Evolutionary conservation across 169 alveolate genomes (phyloP).

Genomic region (Babesia bovis): DNA sequence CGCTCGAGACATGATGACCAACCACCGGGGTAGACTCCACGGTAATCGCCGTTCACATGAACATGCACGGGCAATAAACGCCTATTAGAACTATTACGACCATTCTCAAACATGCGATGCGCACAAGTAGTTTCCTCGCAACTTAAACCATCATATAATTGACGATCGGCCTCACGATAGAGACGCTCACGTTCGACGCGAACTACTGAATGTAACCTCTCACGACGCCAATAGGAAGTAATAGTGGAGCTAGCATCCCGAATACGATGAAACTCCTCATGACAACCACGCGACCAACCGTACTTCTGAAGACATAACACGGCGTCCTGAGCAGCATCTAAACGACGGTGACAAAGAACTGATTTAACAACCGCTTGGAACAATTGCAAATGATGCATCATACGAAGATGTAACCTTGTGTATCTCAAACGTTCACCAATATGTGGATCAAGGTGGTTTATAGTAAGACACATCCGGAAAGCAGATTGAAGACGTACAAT

Average conservation of each 20-base stretch:
- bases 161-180: conserved; percentile 1
- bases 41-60: conserved; percentile 43
- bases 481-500: conserved; percentile 49
- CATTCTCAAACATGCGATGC: conserved; percentile 12
- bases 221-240: neutral
- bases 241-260: conserved; percentile 8
- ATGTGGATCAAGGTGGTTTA: conserved; percentile 2
- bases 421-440: neutral
- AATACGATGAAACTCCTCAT: conserved; percentile 3
- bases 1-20: conserved; percentile 36
- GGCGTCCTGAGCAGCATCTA: conserved; percentile 10
- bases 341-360: conserved; percentile 10
- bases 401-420: conserved; percentile 1
- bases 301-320: conserved; percentile 36
- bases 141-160: conserved; percentile 15
- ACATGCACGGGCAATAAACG: conserved; percentile 52
- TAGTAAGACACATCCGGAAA: conserved; percentile 17
- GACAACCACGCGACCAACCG: conserved; percentile 15
- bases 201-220: neutral
- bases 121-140: conserved; percentile 20
- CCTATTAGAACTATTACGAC: neutral
- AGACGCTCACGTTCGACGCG: conserved; percentile 13
- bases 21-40: conserved; percentile 49
- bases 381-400: neutral
- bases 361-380: conserved; percentile 5